Conservation (phyloP, 2,329 filamentous ascomycete genomes). For the Neonectria neomacrospora region DNA sequence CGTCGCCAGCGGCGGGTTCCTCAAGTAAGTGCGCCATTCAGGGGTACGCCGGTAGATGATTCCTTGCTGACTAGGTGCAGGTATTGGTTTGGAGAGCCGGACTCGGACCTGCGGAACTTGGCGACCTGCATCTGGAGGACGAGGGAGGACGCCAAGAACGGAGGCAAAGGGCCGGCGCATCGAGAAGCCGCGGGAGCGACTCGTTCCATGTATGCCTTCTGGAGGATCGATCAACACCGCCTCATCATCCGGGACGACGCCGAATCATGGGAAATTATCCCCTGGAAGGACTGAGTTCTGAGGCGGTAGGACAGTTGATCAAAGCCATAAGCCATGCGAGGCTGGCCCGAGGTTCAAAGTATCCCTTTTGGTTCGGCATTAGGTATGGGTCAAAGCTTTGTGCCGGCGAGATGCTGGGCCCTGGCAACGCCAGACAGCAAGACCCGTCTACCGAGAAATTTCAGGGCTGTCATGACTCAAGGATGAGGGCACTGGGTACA, state of each 20-base stretch:
- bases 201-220: constrained; percentile 72
- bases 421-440: neutral
- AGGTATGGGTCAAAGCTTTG: neutral
- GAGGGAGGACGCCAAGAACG: constrained; percentile 67
- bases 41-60: neutral
- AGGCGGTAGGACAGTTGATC: neutral
- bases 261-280: constrained; percentile 69
- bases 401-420: neutral
- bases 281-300: constrained; percentile 58
- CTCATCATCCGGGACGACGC: constrained; percentile 75
- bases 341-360: neutral
- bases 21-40: constrained; percentile 68
- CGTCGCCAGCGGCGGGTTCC: constrained; percentile 78
- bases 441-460: neutral
- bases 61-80: constrained; percentile 51
- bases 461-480: neutral
- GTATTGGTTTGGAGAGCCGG: constrained; percentile 88
- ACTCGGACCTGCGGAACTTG: constrained; percentile 77
- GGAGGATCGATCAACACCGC: constrained; percentile 76
- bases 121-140: constrained; percentile 81
- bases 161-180: constrained; percentile 69
- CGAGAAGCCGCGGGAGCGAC: constrained; percentile 73
- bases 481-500: neutral
- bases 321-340: constrained; percentile 3
- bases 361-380: neutral